Percentiles rank a stretch among this genome's conserved stretches.
Conservation (phyloP, 768 basidiomycete genomes). For the Chalciporus piperatus region DNA sequence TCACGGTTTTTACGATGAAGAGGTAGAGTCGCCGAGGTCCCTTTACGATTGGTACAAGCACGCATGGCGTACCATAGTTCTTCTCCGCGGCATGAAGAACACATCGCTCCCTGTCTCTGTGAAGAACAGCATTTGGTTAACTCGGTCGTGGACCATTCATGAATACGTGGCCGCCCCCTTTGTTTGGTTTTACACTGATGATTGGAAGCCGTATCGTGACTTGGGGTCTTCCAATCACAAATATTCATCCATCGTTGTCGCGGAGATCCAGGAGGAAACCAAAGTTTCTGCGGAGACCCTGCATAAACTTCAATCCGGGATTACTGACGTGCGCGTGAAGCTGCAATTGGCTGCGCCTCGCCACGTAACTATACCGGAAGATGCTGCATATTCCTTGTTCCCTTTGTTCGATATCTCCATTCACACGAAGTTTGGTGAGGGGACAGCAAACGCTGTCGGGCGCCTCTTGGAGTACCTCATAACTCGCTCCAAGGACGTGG, state of each 20-base stretch:
- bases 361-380: conserved; percentile 6
- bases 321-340: conserved; percentile 9
- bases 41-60: conserved; percentile 12
- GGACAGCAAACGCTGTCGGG: conserved; percentile 2
- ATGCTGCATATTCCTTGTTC: conserved; percentile 11
- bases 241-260: conserved; percentile 1
- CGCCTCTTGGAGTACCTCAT: conserved; percentile 6
- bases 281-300: not conserved
- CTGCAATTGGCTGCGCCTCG: conserved; percentile 9
- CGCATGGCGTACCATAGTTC: conserved; percentile 1
- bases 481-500: conserved; percentile 1
- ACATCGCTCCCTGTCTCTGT: not conserved
- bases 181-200: conserved; percentile 8
- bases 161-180: conserved; percentile 8
- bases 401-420: conserved; percentile 5
- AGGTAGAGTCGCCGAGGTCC: conserved; percentile 1
- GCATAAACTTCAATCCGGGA: conserved; percentile 2
- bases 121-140: conserved; percentile 6
- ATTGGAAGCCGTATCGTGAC: conserved; percentile 1
- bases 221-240: conserved; percentile 6
- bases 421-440: conserved; percentile 11
- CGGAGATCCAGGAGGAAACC: conserved; percentile 9
- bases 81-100: not conserved
- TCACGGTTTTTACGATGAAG: no score
- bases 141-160: conserved; percentile 5